Evolutionary conservation across 1,284 basidiomycete species (phyloP), one percentile per base, ranked within the genome.

Genomic region (Trametes versicolor): DNA sequence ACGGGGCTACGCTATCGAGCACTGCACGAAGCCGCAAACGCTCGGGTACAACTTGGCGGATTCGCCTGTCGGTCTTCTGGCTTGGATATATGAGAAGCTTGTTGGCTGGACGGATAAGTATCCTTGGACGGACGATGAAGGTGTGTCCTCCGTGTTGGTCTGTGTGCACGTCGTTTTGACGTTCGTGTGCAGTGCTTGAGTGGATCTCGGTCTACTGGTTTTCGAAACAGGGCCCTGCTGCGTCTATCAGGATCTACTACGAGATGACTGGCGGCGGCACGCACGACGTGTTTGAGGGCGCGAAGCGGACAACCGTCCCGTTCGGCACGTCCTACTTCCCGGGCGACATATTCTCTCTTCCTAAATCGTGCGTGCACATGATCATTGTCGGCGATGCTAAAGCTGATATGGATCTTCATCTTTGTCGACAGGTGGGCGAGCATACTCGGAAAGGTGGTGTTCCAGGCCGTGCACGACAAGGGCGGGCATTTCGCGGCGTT

Each of bases 201-300:
- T 88, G 86, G 87, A 71, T 88, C 10, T 88, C 87, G 0, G 77
- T 88, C 29, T 87, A 85, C 68, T 85, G 81, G 79, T 87, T 88
- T 73, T 88, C 86, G 1, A 78, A 81, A 17, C 78, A 81, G 0
- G 85, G 87, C 0, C 86, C 87, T 0, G 77, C 83, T 0, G 84
- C 86, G 0, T 83, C 85, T 0, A 3, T 82, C 12, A 78, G 84
- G 1, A 86, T 87, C 34, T 88, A 88, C 71, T 86, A 82, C 63
- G 86, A 86, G 69, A 55, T 68, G 25, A 43, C 19, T 4, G 47
- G 60, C 1, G 49, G 60, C 1, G 45, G 43, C 34, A 37, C 65
- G 13, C 21, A 34, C 17, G 45, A 48, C 10, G 15, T 51, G 17
- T 19, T 51, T 23, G 21, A 68, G 12, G 53, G 58, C 49, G 27